phyloP scores from a whole-genome alignment of 2,329 filamentous ascomycete species.

The Beauveria bassiana region DNA sequence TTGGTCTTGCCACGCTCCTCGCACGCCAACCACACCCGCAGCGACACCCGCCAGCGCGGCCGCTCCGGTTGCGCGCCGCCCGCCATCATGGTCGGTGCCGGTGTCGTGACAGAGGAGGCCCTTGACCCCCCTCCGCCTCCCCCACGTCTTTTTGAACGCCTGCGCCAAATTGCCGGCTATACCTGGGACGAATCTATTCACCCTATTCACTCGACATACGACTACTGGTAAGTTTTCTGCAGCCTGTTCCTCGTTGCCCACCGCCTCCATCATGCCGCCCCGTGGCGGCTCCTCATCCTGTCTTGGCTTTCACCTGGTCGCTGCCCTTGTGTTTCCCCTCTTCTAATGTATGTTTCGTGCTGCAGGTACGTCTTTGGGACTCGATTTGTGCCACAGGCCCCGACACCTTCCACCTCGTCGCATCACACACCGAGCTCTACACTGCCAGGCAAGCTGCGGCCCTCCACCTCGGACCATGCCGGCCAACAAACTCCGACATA shows the following conservation, averaged over 20 bases:
- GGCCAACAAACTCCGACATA: constrained; percentile 25
- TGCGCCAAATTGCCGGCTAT: constrained; percentile 66
- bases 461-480: constrained; percentile 34
- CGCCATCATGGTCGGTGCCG: constrained; percentile 43
- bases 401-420: constrained; percentile 38
- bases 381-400: constrained; percentile 46
- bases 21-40: neutral
- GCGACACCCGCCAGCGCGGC: neutral
- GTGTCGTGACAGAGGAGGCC: constrained; percentile 43
- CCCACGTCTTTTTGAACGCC: constrained; percentile 61
- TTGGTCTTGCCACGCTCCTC: neutral
- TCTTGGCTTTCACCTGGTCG: neutral
- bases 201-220: constrained; percentile 65
- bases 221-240: constrained; percentile 61
- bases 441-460: constrained; percentile 33
- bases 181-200: constrained; percentile 61
- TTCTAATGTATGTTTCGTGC: constrained; percentile 14
- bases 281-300: too few species aligned
- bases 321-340: neutral
- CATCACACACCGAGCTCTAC: constrained; percentile 38
- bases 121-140: constrained; percentile 59
- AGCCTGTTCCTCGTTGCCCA: neutral
- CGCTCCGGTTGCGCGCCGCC: constrained; percentile 10
- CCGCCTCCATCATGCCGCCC: neutral
- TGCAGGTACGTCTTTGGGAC: constrained; percentile 59